Conservation (phyloP, 2,329 filamentous ascomycete genomes). For the Pseudogymnoascus sp. region DNA sequence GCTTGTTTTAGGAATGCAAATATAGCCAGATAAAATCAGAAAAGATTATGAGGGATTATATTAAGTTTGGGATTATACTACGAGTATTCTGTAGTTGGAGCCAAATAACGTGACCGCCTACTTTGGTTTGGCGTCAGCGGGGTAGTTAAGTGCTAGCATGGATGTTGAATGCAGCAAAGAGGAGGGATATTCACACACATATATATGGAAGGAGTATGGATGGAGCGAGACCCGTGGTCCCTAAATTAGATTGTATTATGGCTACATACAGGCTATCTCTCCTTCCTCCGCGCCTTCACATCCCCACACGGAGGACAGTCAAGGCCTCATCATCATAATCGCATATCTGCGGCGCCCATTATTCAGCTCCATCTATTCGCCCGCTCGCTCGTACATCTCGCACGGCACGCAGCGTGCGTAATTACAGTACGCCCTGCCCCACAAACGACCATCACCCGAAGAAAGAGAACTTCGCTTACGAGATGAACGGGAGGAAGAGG, state of each 20-base stretch:
- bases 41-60: background rate
- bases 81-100: background rate
- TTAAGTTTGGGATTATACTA: background rate
- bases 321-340: background rate
- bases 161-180: no score
- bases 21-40: background rate
- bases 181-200: background rate
- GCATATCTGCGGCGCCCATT: background rate
- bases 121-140: background rate
- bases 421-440: background rate
- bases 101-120: background rate
- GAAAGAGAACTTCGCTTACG: slow-evolving; percentile 6
- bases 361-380: background rate
- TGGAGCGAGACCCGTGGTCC: slow-evolving; percentile 2
- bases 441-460: background rate
- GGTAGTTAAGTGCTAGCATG: no score
- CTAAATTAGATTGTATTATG: slow-evolving; percentile 8
- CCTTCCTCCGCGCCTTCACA: background rate
- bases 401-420: background rate
- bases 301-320: background rate
- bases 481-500: background rate
- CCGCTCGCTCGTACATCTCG: background rate
- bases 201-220: background rate
- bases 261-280: slow-evolving; percentile 4
- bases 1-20: background rate